phyloP scores from a whole-genome alignment of 768 basidiomycete genomes.

The Trametes villosa region DNA sequence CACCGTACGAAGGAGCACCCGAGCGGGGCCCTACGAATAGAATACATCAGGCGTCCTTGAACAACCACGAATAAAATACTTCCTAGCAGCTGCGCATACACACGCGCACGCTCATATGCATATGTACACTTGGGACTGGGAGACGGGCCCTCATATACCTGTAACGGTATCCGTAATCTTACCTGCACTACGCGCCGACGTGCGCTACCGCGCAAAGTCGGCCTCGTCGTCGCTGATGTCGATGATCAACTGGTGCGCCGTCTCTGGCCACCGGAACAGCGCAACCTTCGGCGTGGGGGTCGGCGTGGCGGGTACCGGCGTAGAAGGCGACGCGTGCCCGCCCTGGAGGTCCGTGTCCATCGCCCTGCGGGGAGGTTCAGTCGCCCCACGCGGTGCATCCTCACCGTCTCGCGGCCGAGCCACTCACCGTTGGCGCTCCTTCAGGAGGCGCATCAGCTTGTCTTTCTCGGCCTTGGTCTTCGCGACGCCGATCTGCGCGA shows the following conservation, averaged over 20 bases:
- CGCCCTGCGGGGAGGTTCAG: constrained; percentile 33
- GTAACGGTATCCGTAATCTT: neutral
- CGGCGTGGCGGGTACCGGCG: constrained; percentile 1
- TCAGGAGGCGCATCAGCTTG: constrained; percentile 47
- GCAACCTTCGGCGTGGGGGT: neutral
- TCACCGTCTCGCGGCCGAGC: no score
- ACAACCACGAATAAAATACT: constrained; percentile 1
- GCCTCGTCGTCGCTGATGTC: constrained; percentile 57
- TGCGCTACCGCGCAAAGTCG: constrained; percentile 27
- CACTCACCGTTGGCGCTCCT: constrained; percentile 55
- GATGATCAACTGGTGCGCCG: constrained; percentile 47
- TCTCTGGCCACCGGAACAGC: constrained; percentile 48
- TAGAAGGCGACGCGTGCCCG: neutral
- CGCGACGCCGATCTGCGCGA: constrained; percentile 49
- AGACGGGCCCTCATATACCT: neutral
- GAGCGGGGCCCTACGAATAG: constrained; percentile 7
- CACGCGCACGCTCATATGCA: neutral
- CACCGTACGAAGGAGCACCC: constrained; percentile 1
- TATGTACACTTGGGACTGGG: neutral
- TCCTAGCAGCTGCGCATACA: constrained; percentile 3
- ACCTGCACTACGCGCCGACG: constrained; percentile 5
- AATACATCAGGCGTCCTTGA: constrained; percentile 11
- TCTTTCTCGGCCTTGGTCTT: constrained; percentile 57
- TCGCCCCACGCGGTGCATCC: neutral
- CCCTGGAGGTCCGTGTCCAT: constrained; percentile 39